Evolutionary conservation across 495 filamentous ascomycete species (phyloP).

Genomic region (Aspergillus avenaceus): DNA sequence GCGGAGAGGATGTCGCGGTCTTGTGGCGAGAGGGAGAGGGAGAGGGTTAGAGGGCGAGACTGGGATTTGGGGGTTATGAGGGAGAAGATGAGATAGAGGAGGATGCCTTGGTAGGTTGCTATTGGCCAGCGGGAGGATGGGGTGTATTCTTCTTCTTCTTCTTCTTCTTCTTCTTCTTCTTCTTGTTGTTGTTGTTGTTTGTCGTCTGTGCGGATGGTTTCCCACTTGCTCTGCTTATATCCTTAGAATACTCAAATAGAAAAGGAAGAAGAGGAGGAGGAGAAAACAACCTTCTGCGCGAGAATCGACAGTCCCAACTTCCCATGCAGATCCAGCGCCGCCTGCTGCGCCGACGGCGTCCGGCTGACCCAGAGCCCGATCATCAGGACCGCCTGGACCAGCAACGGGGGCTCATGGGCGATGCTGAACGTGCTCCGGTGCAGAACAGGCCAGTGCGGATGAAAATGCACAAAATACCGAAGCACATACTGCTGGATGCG

Average conservation of each 20-base stretch:
- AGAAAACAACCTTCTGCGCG: no score
- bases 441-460: constrained; percentile 11
- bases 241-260: no score
- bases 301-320: no score
- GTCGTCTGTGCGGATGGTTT: constrained; percentile 2
- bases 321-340: constrained; percentile 7
- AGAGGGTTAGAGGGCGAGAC: background rate
- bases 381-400: constrained; percentile 10
- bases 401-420: constrained; percentile 5
- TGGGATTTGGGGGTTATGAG: background rate
- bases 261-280: no score
- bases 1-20: constrained; percentile 5
- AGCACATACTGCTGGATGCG: constrained; percentile 1
- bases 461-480: constrained; percentile 10
- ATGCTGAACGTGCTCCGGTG: constrained; percentile 8
- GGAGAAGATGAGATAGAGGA: constrained; percentile 13
- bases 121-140: constrained; percentile 8
- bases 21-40: background rate
- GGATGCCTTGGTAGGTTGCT: constrained; percentile 13
- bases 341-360: background rate
- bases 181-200: background rate
- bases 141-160: background rate
- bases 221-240: no score
- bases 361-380: constrained; percentile 9
- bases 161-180: background rate